phyloP scores from a whole-genome alignment of 257 asterid genomes.

The Anisodus tanguticus region DNA sequence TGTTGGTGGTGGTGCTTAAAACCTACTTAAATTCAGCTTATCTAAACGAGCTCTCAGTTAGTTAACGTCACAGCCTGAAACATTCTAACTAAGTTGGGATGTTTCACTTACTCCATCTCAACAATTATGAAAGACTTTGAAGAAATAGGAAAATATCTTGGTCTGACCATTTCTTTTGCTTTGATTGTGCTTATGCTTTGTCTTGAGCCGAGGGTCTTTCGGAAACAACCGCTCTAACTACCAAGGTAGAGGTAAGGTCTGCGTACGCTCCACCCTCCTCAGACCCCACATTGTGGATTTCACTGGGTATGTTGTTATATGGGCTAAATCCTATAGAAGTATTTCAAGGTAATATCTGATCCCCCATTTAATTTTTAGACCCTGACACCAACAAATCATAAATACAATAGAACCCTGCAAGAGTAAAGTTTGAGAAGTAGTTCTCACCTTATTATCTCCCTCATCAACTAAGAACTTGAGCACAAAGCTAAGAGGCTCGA shows the following conservation, averaged over 20 bases:
- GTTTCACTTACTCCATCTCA: conserved; percentile 24
- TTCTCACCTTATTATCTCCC: conserved; percentile 58
- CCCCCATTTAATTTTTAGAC: neutral
- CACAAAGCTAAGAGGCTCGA: conserved; percentile 58
- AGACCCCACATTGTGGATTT: too few relatives aligned
- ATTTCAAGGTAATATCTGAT: conserved; percentile 12
- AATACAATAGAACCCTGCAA: neutral
- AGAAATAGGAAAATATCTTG: neutral
- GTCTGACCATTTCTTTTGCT: too few relatives aligned
- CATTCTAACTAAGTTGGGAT: neutral
- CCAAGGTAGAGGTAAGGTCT: too few relatives aligned
- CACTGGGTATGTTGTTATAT: too few relatives aligned
- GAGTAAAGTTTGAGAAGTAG: conserved; percentile 12
- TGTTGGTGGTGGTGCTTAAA: too few relatives aligned
- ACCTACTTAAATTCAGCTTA: too few relatives aligned
- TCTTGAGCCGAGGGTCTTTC: too few relatives aligned
- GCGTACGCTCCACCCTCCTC: too few relatives aligned
- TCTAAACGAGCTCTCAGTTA: neutral
- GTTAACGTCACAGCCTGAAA: conserved; percentile 20
- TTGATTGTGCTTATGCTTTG: too few relatives aligned
- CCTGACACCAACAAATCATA: conserved; percentile 27
- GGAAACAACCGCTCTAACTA: too few relatives aligned
- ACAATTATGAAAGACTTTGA: neutral
- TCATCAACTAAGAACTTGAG: conserved; percentile 46
- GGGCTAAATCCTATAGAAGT: neutral